Base-by-base conservation (phyloP, 352 stramenopile genomes). In the Hyaloperonospora brassicae region DNA sequence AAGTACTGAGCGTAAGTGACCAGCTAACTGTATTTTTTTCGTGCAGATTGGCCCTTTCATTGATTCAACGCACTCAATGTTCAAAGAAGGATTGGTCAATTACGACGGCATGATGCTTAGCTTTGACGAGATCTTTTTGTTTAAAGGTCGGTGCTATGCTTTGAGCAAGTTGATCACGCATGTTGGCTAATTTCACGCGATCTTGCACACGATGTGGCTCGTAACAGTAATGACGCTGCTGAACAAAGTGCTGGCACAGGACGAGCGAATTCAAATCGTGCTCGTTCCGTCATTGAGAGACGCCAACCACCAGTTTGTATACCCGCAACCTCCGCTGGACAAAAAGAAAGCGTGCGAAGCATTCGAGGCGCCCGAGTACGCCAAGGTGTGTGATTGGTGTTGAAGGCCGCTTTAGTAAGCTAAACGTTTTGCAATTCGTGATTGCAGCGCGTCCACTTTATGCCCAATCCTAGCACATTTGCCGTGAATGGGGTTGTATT, bases 201-300 rank as follows among this genome's bases (percentile, higher is more conserved):
- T 9, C 36, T 6, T 61, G 10, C 40, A 8, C 14, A 43, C 50
- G n/a, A 8, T 52, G 21, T 46, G 25, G 14, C 10, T 35, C 31
- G 5, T 14, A 24, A 36, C 47, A 93, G 84, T 93, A 21, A 87
- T 91, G 79, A 72, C 79, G 4, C 55, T 78, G 25, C 48, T 93
- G 43, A 73, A 93, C 64, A 86, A 71, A 39, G 66, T 91, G 1
- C 44, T 91, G 25, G 61, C 57, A 21, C 67, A 73, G 13, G 59
- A 86, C 57, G 47, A 70, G 7, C 47, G 57, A 2, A 64, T 90
- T 31, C 81, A 93, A 49, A 87, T 99, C 62, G 80, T 98, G 0
- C 68, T 99, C 35, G 83, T 98, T 30, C 96, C 96, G 10, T 97
- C 89, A n/a, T 52, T 98, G 12, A 85, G 96, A 11, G 96, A 99